Evolutionary conservation across 805 yeast species (phyloP).

Genomic region (Starmerella ratchasimensis): DNA sequence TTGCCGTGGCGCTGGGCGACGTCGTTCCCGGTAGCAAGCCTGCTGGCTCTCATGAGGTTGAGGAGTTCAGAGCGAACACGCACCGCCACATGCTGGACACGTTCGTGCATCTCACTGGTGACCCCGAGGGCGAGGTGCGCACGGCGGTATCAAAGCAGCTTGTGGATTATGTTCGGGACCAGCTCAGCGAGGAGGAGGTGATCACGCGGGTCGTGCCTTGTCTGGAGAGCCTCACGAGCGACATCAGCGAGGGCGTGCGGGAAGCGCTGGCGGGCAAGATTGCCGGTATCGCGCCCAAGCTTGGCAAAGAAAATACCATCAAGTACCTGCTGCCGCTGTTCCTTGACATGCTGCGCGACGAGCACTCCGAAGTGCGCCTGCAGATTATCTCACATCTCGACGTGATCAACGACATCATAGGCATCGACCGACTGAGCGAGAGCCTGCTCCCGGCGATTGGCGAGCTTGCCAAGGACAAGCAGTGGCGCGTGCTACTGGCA

Average conservation of each 20-base stretch:
- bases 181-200: slow-evolving; percentile 35
- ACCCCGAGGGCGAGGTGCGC: slow-evolving; percentile 92
- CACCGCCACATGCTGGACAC: slow-evolving; percentile 51
- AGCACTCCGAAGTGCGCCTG: slow-evolving; percentile 88
- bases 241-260: slow-evolving; percentile 85
- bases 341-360: slow-evolving; percentile 88
- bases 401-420: slow-evolving; percentile 85
- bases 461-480: slow-evolving; percentile 87
- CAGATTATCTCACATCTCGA: slow-evolving; percentile 87
- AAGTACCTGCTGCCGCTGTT: slow-evolving; percentile 76
- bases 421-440: slow-evolving; percentile 75
- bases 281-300: slow-evolving; percentile 70
- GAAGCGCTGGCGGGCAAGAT: slow-evolving; percentile 82
- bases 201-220: slow-evolving; percentile 65
- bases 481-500: slow-evolving; percentile 96
- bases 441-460: slow-evolving; percentile 89
- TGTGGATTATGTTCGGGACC: slow-evolving; percentile 35
- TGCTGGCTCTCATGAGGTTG: background rate
- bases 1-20: slow-evolving; percentile 43
- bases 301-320: slow-evolving; percentile 74
- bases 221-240: slow-evolving; percentile 71
- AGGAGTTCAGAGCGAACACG: too few relatives aligned
- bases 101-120: slow-evolving; percentile 66
- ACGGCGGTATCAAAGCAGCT: slow-evolving; percentile 87
- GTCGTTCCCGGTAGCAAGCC: background rate